Evolutionary conservation across 768 basidiomycete species (phyloP).

Genomic region (Botryobasidium botryosum): DNA sequence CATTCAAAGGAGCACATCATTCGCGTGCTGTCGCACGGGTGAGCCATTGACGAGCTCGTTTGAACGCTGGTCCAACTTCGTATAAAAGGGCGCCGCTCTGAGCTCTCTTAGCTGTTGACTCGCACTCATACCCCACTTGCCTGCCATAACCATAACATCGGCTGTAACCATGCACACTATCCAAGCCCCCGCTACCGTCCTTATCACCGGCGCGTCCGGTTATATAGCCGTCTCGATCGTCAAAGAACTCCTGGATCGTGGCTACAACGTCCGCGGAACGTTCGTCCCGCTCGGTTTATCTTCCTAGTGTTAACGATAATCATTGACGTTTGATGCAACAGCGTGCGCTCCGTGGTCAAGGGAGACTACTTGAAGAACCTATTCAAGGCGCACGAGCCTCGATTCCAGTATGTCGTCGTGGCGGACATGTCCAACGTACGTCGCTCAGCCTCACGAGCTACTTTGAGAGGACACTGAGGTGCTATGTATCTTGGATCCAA

Average conservation of each 20-base stretch:
- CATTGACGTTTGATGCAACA: too few relatives aligned
- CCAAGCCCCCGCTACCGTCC: slow-evolving; percentile 1
- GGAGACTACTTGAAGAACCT: slow-evolving; percentile 25
- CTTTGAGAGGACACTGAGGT: neutral
- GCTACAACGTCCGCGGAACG: slow-evolving; percentile 4
- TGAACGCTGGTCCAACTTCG: too few relatives aligned
- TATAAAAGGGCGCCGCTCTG: too few relatives aligned
- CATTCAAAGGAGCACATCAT: too few relatives aligned
- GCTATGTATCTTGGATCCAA: neutral
- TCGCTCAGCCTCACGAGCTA: neutral
- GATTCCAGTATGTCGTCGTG: slow-evolving; percentile 25
- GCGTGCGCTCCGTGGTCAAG: slow-evolving; percentile 42
- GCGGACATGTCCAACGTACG: slow-evolving; percentile 25
- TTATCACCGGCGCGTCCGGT: slow-evolving; percentile 9
- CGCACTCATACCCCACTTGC: too few relatives aligned
- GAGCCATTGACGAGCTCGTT: too few relatives aligned
- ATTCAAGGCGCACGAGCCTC: slow-evolving; percentile 17
- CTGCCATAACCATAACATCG: too few relatives aligned
- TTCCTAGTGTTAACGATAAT: too few relatives aligned
- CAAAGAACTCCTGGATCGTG: slow-evolving; percentile 8
- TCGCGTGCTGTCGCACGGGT: too few relatives aligned
- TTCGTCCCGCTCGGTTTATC: too few relatives aligned
- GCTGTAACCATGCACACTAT: slow-evolving; percentile 1
- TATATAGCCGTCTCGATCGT: slow-evolving; percentile 6
- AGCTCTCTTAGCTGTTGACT: too few relatives aligned